phyloP scores from a whole-genome alignment of 768 basidiomycete species.

The Agaricus sinodeliciosus region DNA sequence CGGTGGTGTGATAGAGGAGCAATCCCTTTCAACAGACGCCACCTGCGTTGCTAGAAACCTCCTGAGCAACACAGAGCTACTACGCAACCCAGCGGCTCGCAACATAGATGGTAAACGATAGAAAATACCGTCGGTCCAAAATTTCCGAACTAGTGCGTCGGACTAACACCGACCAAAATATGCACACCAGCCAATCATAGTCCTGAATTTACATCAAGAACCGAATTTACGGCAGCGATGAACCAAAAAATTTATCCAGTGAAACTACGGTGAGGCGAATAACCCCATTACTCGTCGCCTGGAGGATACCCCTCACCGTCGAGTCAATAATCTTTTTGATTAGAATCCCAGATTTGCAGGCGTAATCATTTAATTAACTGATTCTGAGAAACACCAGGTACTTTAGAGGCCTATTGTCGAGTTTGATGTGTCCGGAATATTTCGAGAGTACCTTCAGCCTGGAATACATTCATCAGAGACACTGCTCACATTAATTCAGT shows the following conservation, averaged over 20 bases:
- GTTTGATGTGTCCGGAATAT: too few relatives aligned
- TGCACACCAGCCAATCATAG: neutral
- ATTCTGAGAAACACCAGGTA: too few relatives aligned
- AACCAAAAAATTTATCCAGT: neutral
- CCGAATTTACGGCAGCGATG: too few relatives aligned
- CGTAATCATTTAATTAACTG: conserved; percentile 26
- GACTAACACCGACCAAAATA: neutral
- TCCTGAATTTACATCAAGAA: neutral
- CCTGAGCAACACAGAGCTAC: conserved; percentile 17
- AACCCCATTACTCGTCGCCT: conserved; percentile 47
- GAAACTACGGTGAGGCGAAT: conserved; percentile 37
- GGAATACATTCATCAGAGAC: too few relatives aligned
- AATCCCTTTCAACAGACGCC: conserved; percentile 32
- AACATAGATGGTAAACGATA: conserved; percentile 17
- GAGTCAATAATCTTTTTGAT: conserved; percentile 43
- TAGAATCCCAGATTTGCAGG: conserved; percentile 49
- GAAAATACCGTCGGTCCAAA: neutral
- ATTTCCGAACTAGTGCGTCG: neutral
- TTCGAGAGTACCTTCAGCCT: too few relatives aligned
- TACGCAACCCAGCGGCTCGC: conserved; percentile 19
- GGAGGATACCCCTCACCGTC: conserved; percentile 34
- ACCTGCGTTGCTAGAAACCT: conserved; percentile 34
- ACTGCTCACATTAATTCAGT: conserved; percentile 25
- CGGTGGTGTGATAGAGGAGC: conserved; percentile 73
- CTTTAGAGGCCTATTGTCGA: too few relatives aligned